Evolutionary conservation across 768 basidiomycete genomes (phyloP), one percentile per base, ranked within the genome.

Genomic region (Obba rivulosa): DNA sequence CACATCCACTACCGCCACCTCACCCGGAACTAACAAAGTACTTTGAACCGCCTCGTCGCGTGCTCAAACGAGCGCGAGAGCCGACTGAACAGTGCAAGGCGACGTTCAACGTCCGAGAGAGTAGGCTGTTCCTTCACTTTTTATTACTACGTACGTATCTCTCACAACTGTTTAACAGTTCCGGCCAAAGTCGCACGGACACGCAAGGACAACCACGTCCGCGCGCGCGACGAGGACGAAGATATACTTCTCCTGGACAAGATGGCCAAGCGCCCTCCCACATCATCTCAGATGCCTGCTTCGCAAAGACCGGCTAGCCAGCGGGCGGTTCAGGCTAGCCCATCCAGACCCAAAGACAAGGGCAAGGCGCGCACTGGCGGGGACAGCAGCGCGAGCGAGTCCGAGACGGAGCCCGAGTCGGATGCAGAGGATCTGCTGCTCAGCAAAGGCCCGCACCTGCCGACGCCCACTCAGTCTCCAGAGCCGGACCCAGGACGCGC

Each of bases 21-120:
- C 92, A 96, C 65, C 85, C 84, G 2, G 89, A 90, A 47, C 72
- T 96, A 1, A 69, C 78, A 23, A 92, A 87, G 60, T 98, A 88
- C 66, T 83, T 96, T 57, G 71, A 90, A 10, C 81, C 90, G 4
- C 94, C 94, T 0, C 75, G 69, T 25, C 74, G 72, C 25, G 79
- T 87, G 1, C 65, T 85, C 13, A 87, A 87, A 60, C 72, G 76
- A 11, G 76, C 87, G 0, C 66, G 67, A 37, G 65, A 69, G 1
- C 70, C 81, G 0, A 69, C 85, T 18, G 78, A 84, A 49, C 72
- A 77, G 18, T 85, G 84, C 57, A 83, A 80, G 62, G 61, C 69
- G 5, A 69, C 62, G 1, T 82, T 97, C 69, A 88, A 87, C 35
- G 77, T 96, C 48, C 88, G 85, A 67, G 75, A 85, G 72, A 88